Evolutionary conservation across 768 basidiomycete species (phyloP).

Genomic region (Symmetrospora coprosmae): DNA sequence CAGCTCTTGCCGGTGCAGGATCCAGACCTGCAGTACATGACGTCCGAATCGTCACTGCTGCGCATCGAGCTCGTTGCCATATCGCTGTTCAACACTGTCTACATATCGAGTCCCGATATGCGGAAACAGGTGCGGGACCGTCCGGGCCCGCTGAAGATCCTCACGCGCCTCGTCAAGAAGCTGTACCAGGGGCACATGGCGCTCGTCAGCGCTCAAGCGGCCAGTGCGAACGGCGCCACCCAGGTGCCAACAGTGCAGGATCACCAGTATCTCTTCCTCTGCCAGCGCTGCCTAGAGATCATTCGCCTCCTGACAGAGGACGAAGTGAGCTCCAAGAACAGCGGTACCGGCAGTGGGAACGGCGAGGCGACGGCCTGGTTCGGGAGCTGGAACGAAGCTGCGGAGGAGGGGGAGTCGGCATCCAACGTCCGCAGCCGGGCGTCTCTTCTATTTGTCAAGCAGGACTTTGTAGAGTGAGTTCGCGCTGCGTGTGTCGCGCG

Average conservation of each 20-base stretch:
- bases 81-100: conserved; percentile 73
- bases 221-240: conserved; percentile 19
- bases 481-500: no score
- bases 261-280: conserved; percentile 34
- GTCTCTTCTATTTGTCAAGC: conserved; percentile 15
- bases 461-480: conserved; percentile 18
- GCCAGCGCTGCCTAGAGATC: conserved; percentile 36
- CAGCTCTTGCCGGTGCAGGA: conserved; percentile 70
- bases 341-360: neutral
- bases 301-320: conserved; percentile 28
- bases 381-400: neutral
- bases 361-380: conserved; percentile 15
- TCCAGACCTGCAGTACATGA: conserved; percentile 47
- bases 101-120: conserved; percentile 60
- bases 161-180: conserved; percentile 40
- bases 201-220: neutral
- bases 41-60: conserved; percentile 53
- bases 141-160: conserved; percentile 54
- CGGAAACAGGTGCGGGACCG: conserved; percentile 55
- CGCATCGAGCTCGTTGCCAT: conserved; percentile 66
- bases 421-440: neutral
- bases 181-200: conserved; percentile 17
- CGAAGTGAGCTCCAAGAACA: neutral
- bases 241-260: conserved; percentile 7
- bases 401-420: neutral